Conservation (phyloP, 208 protist species). For the Trypanosoma boissoni region DNA sequence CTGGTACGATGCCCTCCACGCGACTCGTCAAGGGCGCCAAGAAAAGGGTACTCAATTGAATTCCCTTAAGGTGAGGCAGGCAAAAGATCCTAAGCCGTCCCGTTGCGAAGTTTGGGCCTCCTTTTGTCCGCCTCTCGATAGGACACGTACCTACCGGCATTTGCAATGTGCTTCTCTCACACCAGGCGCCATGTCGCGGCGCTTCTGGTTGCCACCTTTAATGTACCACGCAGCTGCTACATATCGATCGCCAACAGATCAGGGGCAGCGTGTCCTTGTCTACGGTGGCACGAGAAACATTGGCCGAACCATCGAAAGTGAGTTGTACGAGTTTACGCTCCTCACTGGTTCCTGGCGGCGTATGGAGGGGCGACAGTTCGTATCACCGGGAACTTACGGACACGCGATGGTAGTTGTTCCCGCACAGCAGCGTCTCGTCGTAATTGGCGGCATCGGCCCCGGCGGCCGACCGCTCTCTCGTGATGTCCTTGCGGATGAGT, state of each 20-base stretch:
- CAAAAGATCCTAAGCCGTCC: slow-evolving; percentile 16
- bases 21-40: background rate
- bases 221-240: slow-evolving; percentile 58
- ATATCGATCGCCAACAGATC: slow-evolving; percentile 51
- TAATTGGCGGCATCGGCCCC: slow-evolving; percentile 75
- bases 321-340: slow-evolving; percentile 86
- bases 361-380: slow-evolving; percentile 67
- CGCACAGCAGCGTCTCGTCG: slow-evolving; percentile 48
- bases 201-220: slow-evolving; percentile 68
- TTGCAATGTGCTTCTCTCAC: slow-evolving; percentile 64
- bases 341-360: slow-evolving; percentile 74
- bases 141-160: slow-evolving; percentile 46
- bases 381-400: slow-evolving; percentile 72
- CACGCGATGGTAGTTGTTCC: slow-evolving; percentile 66
- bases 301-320: slow-evolving; percentile 43
- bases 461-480: slow-evolving; percentile 29
- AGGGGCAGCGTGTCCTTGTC: slow-evolving; percentile 72
- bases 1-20: slow-evolving; percentile 3
- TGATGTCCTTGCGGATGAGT: slow-evolving; percentile 13
- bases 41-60: background rate
- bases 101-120: slow-evolving; percentile 73
- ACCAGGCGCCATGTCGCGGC: slow-evolving; percentile 32
- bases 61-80: background rate
- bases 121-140: slow-evolving; percentile 34
- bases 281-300: slow-evolving; percentile 60